These are phyloP conservation scores for Mucor plumbeus DNA, from an alignment of 371 early-diverging fungal genomes.

Conservation along the genomic window DNA sequence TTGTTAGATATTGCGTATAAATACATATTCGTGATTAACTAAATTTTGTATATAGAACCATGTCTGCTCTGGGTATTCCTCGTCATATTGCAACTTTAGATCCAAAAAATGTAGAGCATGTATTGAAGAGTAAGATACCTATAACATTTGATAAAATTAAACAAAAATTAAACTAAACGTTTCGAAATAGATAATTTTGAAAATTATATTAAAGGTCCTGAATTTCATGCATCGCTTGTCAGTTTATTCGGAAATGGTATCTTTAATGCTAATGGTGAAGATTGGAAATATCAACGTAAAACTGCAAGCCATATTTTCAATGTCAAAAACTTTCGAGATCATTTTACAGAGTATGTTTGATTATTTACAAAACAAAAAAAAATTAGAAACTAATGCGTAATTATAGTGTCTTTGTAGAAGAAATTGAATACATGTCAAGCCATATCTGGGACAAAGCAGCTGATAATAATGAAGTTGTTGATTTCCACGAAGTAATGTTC, in stretches of 20 bases:
- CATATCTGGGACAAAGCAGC: conserved; percentile 45
- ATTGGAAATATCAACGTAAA: conserved; percentile 47
- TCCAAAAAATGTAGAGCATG: conserved; percentile 38
- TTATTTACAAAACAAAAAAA: too few relatives aligned
- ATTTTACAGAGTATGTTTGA: conserved; percentile 45
- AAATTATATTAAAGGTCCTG: conserved; percentile 42
- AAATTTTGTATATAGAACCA: not conserved
- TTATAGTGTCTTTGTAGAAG: conserved; percentile 40
- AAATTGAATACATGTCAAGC: conserved; percentile 27
- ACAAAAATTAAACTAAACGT: too few relatives aligned
- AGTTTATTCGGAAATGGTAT: conserved; percentile 37
- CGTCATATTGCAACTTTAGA: conserved; percentile 30
- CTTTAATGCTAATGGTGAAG: conserved; percentile 48
- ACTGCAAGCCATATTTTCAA: conserved; percentile 57
- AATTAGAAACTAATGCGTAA: too few relatives aligned
- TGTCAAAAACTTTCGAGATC: conserved; percentile 57
- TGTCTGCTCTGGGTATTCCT: conserved; percentile 25
- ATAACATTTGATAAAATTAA: too few relatives aligned
- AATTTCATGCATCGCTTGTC: conserved; percentile 27
- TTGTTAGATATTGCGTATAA: conserved; percentile 2
- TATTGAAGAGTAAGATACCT: conserved; percentile 31
- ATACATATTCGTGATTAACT: not conserved
- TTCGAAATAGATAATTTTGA: conserved; percentile 25
- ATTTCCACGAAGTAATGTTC: conserved; percentile 64
- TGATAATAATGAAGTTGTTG: conserved; percentile 37